Base-by-base conservation (phyloP, 495 filamentous ascomycete genomes). In the Annulohypoxylon bovei region DNA sequence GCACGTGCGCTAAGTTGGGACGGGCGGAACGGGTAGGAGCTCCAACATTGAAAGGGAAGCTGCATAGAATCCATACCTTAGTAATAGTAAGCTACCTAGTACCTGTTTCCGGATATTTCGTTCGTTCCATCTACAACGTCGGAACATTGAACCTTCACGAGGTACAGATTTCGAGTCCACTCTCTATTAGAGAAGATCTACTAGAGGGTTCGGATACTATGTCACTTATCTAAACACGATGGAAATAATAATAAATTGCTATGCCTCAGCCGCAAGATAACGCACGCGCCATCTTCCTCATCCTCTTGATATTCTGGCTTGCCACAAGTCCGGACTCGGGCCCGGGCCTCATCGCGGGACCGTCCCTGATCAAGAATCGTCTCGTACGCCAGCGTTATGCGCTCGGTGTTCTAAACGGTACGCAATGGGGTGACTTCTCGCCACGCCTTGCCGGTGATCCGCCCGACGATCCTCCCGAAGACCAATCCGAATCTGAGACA, bases 391-490 rank as follows among this genome's bases (percentile, higher is more conserved):
- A 93, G 75, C 82, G 84, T 62, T 78, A 86, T 65, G 87, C 87
- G 46, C 85, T 93, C 54, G 80, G 81, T 33, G 76, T 93, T 30
- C 81, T 97, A 23, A 92, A 93, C 73, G 86, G 82, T 66, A 90
- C 92, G 18, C 80, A 81, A 66, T 95, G 93, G 86, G 88, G 89
- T 60, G 91, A 92, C 77, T 92, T 95, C 64, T 77, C 89, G 60
- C 86, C 89, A 4, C 73, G 71, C 22, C 74, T 63, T 33, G 60
- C 67, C 40, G 70, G 76, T 23, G 75, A 78, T 5, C 67, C 69
- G 60, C 28, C 67, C 16, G 54, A 65, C 65, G 77, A 87, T 42
- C 72, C 56, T 20, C 70, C 50, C n/a, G 16, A 35, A 18, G 50
- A 35, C 22, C 18, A 54, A 6, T 28, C 28, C n/a, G 50, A 54